Base-by-base conservation (phyloP, 106 monocot species). In the Xerophyta viscosa region DNA sequence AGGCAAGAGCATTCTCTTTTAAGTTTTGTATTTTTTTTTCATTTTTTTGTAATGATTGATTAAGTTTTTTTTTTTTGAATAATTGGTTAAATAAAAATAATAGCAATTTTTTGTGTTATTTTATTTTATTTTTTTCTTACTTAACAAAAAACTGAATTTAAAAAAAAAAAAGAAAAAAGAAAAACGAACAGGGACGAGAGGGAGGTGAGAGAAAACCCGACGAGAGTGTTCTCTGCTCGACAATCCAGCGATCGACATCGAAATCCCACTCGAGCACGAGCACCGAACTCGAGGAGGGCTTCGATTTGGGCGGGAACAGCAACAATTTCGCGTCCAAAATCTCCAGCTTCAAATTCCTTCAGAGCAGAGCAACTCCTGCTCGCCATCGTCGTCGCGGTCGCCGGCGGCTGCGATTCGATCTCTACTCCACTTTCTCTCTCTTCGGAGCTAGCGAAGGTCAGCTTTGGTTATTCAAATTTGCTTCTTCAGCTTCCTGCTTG, bases 371-470 rank as follows among this genome's bases (percentile, higher is more conserved):
- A 17, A 14, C 18, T 43, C n/a, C 15, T 6, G 33, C 33, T 33
- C 33, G 33, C 33, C 10, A 5, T 33, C 33, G 33, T 5, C 33
- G 43, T 17, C 43, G 43, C n/a, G n/a, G n/a, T n/a, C n/a, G n/a
- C n/a, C n/a, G n/a, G n/a, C n/a, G n/a, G n/a, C n/a, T n/a, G 43
- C 43, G 43, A 13, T 43, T 3, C 3, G 43, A 43, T 43, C 18
- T 17, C 15, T 15, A 43, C 18, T 10, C 43, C 43, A 17, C 3
- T 43, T 17, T 43, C n/a, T 43, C 3, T 4, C 18, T 43, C 12
- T 17, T 43, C n/a, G 6, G 50, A 50, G 21, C 50, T 50, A 12
- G 14, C 17, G 14, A 27, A 50, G 50, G 50, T 50, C 26, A 50
- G 24, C 50, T 50, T 26, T 24, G n/a, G 24, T 27, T n/a, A 25